Evolutionary conservation across 441 rosid genomes (phyloP).

Genomic region (Dalechampia spathulata): DNA sequence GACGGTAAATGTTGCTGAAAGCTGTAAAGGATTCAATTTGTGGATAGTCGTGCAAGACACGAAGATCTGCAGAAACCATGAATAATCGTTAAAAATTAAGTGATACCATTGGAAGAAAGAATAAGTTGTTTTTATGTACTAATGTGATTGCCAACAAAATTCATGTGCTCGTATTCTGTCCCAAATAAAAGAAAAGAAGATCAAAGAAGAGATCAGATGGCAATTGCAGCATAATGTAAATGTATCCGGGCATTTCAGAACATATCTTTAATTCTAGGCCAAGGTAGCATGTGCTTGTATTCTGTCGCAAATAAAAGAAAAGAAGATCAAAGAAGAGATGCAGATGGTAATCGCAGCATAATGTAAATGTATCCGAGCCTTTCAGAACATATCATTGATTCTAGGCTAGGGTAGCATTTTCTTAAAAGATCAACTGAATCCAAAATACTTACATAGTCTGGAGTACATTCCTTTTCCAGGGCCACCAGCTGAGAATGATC

Average conservation of each 20-base stretch:
- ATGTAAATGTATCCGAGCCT: background rate
- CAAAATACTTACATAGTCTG: constrained; percentile 63
- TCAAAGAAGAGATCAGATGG: background rate
- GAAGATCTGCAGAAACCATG: constrained; percentile 42
- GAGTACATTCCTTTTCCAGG: constrained; percentile 98
- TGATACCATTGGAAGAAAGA: background rate
- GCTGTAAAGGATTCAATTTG: constrained; percentile 77
- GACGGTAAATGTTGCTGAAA: constrained; percentile 72
- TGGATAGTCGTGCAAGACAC: constrained; percentile 53
- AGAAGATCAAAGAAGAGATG: background rate
- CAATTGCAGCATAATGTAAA: background rate
- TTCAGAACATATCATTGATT: background rate
- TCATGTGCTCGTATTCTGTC: background rate
- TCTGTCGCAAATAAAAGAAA: background rate
- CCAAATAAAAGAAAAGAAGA: background rate
- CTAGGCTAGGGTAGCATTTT: background rate
- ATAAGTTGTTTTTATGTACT: background rate
- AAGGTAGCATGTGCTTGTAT: background rate
- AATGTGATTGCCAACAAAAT: background rate
- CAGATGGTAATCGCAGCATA: background rate
- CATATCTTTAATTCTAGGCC: background rate
- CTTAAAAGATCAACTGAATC: background rate
- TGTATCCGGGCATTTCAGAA: background rate
- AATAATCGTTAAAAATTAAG: background rate
- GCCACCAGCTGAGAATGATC: constrained; percentile 92